Evolutionary conservation across 768 basidiomycete species (phyloP).

Genomic region (Tulasnella calospora): DNA sequence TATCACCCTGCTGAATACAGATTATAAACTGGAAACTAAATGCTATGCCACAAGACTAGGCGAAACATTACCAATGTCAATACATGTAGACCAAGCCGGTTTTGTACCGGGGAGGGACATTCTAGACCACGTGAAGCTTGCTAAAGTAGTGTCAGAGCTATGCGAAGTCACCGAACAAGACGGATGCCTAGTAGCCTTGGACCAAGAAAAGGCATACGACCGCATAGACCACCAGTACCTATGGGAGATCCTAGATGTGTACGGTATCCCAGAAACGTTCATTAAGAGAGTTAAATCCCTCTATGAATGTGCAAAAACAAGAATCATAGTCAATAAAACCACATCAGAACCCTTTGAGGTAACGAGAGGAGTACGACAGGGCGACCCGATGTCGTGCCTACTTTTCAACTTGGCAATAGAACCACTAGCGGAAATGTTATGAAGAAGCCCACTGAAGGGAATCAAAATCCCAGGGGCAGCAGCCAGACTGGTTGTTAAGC

Average conservation of each 20-base stretch:
- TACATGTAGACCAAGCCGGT: constrained; percentile 17
- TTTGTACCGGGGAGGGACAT: constrained; percentile 19
- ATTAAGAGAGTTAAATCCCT: constrained; percentile 8
- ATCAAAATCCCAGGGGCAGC: constrained; percentile 14
- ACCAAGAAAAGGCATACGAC: neutral
- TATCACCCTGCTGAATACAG: constrained; percentile 13
- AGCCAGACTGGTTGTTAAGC: constrained; percentile 15
- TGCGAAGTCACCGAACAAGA: constrained; percentile 7
- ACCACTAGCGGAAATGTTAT: constrained; percentile 12
- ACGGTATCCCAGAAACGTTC: neutral
- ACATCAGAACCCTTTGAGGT: neutral
- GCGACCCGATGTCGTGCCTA: constrained; percentile 26
- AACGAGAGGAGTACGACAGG: constrained; percentile 22
- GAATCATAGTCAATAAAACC: neutral
- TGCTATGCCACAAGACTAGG: neutral
- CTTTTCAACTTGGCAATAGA: constrained; percentile 24
- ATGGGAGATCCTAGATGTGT: neutral
- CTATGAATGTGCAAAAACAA: constrained; percentile 8
- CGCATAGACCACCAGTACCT: too few species aligned
- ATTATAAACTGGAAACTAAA: constrained; percentile 23
- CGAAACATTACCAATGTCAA: neutral
- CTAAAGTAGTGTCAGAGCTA: constrained; percentile 8
- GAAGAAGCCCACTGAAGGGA: constrained; percentile 7
- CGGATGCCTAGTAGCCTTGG: neutral
- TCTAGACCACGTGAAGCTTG: constrained; percentile 18